Evolutionary conservation across 805 yeast genomes (phyloP), one percentile per base, ranked within the genome.

Genomic region (Debaryomyces castellii): DNA sequence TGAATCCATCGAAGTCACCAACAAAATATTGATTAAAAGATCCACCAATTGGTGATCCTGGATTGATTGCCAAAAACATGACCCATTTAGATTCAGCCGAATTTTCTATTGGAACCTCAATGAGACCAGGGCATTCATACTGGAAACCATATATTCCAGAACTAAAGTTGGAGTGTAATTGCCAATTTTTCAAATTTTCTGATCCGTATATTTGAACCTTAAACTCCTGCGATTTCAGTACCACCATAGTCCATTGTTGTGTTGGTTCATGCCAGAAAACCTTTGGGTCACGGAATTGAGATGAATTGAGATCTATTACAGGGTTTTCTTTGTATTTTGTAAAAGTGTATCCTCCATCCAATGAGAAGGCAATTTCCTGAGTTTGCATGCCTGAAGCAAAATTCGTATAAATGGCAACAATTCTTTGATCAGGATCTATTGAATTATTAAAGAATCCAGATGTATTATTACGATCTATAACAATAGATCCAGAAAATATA

Each of bases 1-100:
- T 50, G 16, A 52, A 55, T 34, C 77, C 77, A 47, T 71, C 59
- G 51, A 71, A 71, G 40, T 65, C 68, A 39, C 77, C 77, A 41
- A 71, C 49, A 47, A 70, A 67, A 53, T 71, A 71, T 50, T 71
- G 67, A 22, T 66, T 68, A 18, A 60, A 59, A 3, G 73, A 67
- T 11, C 74, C 75, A 23, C 74, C 75, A 8, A 52, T 44, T 10
- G 74, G 74, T 30, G 66, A 55, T 12, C 75, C 76, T n/a, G 77
- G 76, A 51, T 70, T 71, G 45, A 71, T 60, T 18, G 74, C 66
- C 8, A 71, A 28, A 41, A 67, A 54, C 62, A 71, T 46, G 10
- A 71, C 71, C 74, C 74, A 70, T 43, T 61, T 63, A 20, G 43
- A 41, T 2, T 50, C 58, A 12, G 41, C 34, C 5, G 44, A 12